Conservation (phyloP, 2,329 filamentous ascomycete species). For the Neoarthrinium moseri region DNA sequence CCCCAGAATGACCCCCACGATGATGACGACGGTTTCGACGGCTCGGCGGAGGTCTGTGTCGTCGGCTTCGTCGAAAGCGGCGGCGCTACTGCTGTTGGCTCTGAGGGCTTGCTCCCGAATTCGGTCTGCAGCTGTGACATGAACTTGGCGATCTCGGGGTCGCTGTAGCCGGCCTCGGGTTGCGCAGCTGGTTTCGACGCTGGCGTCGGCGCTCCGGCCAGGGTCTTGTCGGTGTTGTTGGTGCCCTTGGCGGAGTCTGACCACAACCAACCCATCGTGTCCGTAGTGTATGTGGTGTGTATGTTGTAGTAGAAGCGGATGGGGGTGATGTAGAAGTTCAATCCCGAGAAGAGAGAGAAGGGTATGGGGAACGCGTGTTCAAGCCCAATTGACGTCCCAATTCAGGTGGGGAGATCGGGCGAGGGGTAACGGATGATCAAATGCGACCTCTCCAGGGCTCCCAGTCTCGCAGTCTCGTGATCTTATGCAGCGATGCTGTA, state of each 20-base stretch:
- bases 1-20: constrained; percentile 26
- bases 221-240: constrained; percentile 12
- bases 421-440: constrained; percentile 4
- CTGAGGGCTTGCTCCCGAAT: constrained; percentile 17
- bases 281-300: not conserved
- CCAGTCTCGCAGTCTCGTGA: no score
- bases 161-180: constrained; percentile 27
- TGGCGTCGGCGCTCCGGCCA: constrained; percentile 2
- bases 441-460: not conserved
- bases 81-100: constrained; percentile 13
- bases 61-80: constrained; percentile 14
- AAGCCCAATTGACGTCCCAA: not conserved
- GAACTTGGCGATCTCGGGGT: constrained; percentile 56
- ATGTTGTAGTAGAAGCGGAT: no score
- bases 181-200: constrained; percentile 12
- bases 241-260: not conserved
- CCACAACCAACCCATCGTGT: constrained; percentile 63
- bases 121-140: constrained; percentile 35
- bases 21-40: constrained; percentile 9
- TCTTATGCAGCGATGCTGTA: constrained; percentile 5
- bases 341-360: no score
- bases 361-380: no score
- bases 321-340: not conserved
- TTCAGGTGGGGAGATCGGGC: not conserved
- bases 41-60: not conserved